A percentile compares a stretch with the other conserved stretches of the same genome.
phyloP scores from a whole-genome alignment of 2,329 filamentous ascomycete species.

The Nemania diffusa region DNA sequence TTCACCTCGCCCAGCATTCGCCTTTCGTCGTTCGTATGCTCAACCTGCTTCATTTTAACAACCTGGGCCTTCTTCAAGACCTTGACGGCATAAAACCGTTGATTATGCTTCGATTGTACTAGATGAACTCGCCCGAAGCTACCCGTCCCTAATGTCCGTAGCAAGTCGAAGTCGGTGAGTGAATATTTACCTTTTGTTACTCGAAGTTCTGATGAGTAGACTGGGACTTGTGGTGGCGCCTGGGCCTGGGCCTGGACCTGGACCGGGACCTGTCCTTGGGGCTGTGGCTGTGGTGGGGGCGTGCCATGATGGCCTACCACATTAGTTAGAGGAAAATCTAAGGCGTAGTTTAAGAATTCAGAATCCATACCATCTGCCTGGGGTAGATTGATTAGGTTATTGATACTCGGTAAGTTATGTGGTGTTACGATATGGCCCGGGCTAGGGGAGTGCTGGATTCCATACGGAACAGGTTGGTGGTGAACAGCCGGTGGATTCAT shows the following conservation, averaged over 20 bases:
- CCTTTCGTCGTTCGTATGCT: conserved; percentile 98
- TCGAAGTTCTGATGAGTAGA: conserved; percentile 57
- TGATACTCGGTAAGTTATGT: conserved; percentile 82
- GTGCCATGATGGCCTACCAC: conserved; percentile 52
- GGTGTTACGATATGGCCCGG: conserved; percentile 48
- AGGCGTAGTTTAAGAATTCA: conserved; percentile 14
- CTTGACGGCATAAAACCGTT: conserved; percentile 98
- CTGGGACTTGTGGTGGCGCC: conserved; percentile 40
- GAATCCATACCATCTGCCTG: conserved; percentile 55
- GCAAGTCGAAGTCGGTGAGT: conserved; percentile 86
- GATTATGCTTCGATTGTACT: conserved; percentile 97
- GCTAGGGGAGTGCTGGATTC: conserved; percentile 55
- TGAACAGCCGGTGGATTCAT: conserved; percentile 49
- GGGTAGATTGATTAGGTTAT: conserved; percentile 80
- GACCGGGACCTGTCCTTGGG: conserved; percentile 38
- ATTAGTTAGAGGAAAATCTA: conserved; percentile 42
- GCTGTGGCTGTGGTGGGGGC: conserved; percentile 49
- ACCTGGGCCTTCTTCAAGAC: conserved; percentile 98
- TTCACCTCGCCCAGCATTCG: conserved; percentile 96
- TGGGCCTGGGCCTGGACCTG: conserved; percentile 41
- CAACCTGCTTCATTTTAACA: conserved; percentile 99
- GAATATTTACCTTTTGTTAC: conserved; percentile 98
- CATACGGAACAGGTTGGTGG: conserved; percentile 53
- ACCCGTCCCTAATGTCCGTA: conserved; percentile 92
- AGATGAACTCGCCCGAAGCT: conserved; percentile 97